Evolutionary conservation across 495 filamentous ascomycete genomes (phyloP).

Genomic region (Xeromyces bisporus): DNA sequence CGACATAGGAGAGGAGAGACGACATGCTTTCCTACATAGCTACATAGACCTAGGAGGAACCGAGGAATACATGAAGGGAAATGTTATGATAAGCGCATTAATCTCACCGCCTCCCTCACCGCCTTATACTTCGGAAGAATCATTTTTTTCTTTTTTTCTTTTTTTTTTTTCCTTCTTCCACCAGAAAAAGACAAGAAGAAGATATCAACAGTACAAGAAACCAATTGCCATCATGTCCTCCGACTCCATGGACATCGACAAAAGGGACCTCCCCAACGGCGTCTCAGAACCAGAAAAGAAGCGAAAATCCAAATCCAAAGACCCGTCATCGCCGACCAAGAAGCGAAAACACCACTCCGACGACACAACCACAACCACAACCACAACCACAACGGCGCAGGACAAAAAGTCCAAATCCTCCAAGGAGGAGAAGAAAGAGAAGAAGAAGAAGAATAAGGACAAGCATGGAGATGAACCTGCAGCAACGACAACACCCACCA

Average conservation of each 20-base stretch:
- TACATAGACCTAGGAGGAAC: no score
- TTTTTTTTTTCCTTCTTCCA: no score
- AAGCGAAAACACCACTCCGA: constrained; percentile 35
- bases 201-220: no score
- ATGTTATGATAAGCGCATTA: no score
- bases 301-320: constrained; percentile 35
- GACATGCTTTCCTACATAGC: constrained; percentile 11
- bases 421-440: constrained; percentile 11
- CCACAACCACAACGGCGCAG: no score
- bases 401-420: constrained; percentile 11
- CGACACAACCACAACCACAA: no score
- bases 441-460: constrained; percentile 11
- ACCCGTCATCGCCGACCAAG: constrained; percentile 26
- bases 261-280: constrained; percentile 5
- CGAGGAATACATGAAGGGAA: no score
- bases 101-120: no score
- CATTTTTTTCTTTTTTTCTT: no score
- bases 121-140: no score
- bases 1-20: constrained; percentile 52
- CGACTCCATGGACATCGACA: constrained; percentile 30
- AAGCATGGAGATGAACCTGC: no score
- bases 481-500: constrained; percentile 1
- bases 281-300: constrained; percentile 32
- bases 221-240: constrained; percentile 27
- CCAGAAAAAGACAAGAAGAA: no score